These are phyloP conservation scores for Cladorrhinum sp. DNA, from an alignment of 2,329 filamentous ascomycete species.

Conservation along the genomic window DNA sequence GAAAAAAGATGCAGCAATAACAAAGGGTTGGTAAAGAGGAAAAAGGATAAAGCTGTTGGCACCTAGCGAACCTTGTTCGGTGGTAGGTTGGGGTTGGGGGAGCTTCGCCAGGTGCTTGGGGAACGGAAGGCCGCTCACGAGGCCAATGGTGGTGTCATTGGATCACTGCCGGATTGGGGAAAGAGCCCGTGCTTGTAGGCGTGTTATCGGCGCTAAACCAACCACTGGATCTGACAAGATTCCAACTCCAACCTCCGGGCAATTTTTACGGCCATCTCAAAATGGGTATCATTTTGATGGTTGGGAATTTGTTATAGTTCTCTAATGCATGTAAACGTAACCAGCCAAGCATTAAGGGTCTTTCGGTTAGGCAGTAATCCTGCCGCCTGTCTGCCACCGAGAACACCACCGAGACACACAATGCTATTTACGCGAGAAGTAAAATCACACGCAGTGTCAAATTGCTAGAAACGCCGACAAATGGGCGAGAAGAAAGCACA, in stretches of 20 bases:
- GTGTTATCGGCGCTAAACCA: not conserved
- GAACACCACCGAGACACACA: not conserved
- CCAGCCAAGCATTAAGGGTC: not conserved
- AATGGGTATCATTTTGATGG: not conserved
- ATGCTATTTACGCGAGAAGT: not conserved
- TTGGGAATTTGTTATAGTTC: too few relatives aligned
- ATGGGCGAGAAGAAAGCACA: constrained; percentile 18
- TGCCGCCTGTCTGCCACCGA: not conserved
- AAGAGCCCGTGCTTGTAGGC: not conserved
- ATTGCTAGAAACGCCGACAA: constrained; percentile 19
- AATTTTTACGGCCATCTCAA: too few relatives aligned
- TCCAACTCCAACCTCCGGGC: not conserved
- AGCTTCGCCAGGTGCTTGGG: constrained; percentile 4
- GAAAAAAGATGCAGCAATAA: not conserved
- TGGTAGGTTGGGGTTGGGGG: not conserved
- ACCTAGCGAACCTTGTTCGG: not conserved
- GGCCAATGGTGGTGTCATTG: constrained; percentile 2
- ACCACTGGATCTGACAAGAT: not conserved
- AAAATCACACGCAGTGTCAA: not conserved
- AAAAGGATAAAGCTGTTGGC: not conserved
- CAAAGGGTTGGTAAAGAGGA: not conserved
- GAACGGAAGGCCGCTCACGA: not conserved
- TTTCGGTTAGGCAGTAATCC: not conserved
- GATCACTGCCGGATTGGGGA: not conserved
- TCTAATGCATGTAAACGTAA: not conserved